Evolutionary conservation across 768 basidiomycete species (phyloP), one percentile per base, ranked within the genome.

Genomic region (Crepidotus variabilis): DNA sequence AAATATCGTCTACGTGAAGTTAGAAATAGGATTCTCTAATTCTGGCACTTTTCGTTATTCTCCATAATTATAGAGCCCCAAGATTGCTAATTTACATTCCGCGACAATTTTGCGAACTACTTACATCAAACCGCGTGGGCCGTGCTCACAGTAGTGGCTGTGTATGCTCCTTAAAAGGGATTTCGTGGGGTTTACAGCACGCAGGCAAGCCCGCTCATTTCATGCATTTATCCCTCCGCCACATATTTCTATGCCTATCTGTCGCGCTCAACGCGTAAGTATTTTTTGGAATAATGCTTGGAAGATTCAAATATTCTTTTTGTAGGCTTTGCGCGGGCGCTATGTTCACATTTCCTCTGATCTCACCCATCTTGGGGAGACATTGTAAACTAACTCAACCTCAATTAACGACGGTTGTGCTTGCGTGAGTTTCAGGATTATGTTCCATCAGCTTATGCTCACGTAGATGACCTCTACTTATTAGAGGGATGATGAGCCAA

Each of bases 401-500:
- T 6, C 90, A 93, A 61, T 69, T 92, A 56, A 91, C 88, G 14
- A 87, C 88, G 2, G 86, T 93, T 53, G 84, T 81, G 13, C 75
- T 92, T 20, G 87, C 85, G 90, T 92, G 70, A 72, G 86, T 67
- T 47, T 20, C 22, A 16, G 20, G 28, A 28, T 4, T 28, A 28
- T 28, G 28, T 8, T 28, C 28, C 8, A 28, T 8, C 3, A 28
- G 4, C 8, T 28, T 28, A 28, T 8, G 28, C 50, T 35, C 21
- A 24, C 2, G 22, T 13, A 20, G 32, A 9, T 21, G 36, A 10
- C 18, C 13, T 14, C 22, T 53, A 22, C 21, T 16, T 50, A 58
- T 9, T 51, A 92, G 91, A n/a, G 91, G 87, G 2, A 84, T 93
- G 80, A 80, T 85, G 59, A 87, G 88, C 4, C 90, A 92, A 72